Base-by-base conservation (phyloP, 2,329 filamentous ascomycete genomes). In the Fusarium pilosicola region DNA sequence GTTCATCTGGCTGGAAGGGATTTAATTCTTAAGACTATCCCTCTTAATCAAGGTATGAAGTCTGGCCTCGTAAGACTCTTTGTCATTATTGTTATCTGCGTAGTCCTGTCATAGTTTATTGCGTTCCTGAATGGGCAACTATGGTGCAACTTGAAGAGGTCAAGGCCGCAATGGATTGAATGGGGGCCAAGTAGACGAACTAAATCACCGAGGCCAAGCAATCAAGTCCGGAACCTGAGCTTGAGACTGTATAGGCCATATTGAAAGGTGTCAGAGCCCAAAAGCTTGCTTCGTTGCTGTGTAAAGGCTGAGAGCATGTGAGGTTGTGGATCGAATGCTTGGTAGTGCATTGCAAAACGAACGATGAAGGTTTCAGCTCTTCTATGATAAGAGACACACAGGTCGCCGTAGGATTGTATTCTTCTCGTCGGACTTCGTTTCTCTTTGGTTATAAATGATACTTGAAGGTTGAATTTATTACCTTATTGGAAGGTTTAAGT, bases 91-190 rank as follows among this genome's bases (percentile, higher is more conserved):
- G 67, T 75, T 69, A 44, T 38, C n/a, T 28, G 54, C 49, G 49
- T 28, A 26, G 58, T 46, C 51, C 62, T 74, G 68, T 65, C 46
- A 68, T 46, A 56, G 22, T 69, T 67, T 57, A 52, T 56, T 55
- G 24, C n/a, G 30, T 67, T 62, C 65, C 49, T 76, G 36, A 77
- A 74, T 76, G 68, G 75, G 30, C 52, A 66, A 66, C 59, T 67
- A 63, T 65, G 67, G 70, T 55, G 65, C 75, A 52, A 71, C 63
- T 54, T 60, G 49, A 38, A 54, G 42, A 60, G 55, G 55, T 41
- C 30, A 30, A 30, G 30, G 12, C 11, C 67, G 71, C 36, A 46
- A 68, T 74, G 49, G 45, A 32, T 62, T 30, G 26, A 56, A 57
- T 44, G 41, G 26, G 34, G 34, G 51, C 67, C 49, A 49, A 44